Base-by-base conservation (phyloP, 129 eudicot genomes). In the Lactuca saligna region DNA sequence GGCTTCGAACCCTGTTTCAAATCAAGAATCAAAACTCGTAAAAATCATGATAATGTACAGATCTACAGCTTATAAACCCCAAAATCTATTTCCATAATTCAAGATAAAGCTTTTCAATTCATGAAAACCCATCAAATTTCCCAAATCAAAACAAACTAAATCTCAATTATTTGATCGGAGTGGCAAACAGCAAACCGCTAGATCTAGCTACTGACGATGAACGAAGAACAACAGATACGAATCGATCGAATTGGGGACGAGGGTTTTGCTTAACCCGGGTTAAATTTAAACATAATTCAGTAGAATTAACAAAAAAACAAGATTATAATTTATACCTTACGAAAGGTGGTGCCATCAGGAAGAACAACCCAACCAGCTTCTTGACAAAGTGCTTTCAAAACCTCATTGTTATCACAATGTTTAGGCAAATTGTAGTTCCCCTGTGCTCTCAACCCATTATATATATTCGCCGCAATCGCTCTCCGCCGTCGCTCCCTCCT, bases 281-380 rank as follows among this genome's bases (percentile, higher is more conserved):
- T 4, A 32, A 3, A 0, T 34, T 55, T 51, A 71, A 35, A 59
- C 29, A 72, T 63, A 31, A 51, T 4, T 8, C 38, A 31, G 80
- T 16, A 37, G 6, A 29, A 14, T 59, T 32, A 54, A 5, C 4
- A 17, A 7, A 46, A 46, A 4, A 51, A 1, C 6, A 2, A 3
- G 4, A 46, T 14, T 16, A 25, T 0, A 9, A 25, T 25, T 25
- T 25, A 25, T 51, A 79, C 99, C 97, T 89, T 93, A 57, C 97
- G 92, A 76, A 89, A 93, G 65, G 99, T 93, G 67, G 99, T 93
- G 61, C 99, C 99, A 80, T 93, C 97, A 60, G 97, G 95, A 76
- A 86, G 95, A 57, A 93, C 99, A 72, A 81, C 66, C 97, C 97
- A 93, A 31, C 99, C 99, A 76, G 99, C 99, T 79, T 87, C 97